A percentile compares a stretch with the other conserved stretches of the same genome.
Evolutionary conservation across 345 rosid genomes (phyloP).

Genomic region (Cardiospermum halicacabum): DNA sequence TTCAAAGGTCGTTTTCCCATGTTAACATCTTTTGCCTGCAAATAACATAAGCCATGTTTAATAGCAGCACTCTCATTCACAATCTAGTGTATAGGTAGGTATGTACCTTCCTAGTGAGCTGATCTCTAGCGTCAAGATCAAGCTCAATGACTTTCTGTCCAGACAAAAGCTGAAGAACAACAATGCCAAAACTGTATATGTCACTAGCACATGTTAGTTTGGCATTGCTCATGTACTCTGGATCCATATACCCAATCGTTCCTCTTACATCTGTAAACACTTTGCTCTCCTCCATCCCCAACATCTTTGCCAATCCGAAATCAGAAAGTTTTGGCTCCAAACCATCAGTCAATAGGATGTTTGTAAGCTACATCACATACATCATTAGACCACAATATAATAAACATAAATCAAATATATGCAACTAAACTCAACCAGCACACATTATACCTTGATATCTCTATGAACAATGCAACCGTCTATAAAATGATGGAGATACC

Average conservation of each 20-base stretch:
- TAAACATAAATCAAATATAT: too few relatives aligned
- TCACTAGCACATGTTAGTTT: conserved; percentile 64
- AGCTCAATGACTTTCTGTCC: conserved; percentile 60
- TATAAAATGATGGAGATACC: conserved; percentile 49
- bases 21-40: conserved; percentile 49
- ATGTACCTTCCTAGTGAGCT: conserved; percentile 57
- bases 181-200: conserved; percentile 65
- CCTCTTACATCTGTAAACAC: conserved; percentile 76
- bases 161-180: conserved; percentile 53
- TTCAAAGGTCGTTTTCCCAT: conserved; percentile 34
- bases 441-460: conserved; percentile 73
- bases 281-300: conserved; percentile 70
- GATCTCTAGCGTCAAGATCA: conserved; percentile 59
- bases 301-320: conserved; percentile 62
- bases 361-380: conserved; percentile 46
- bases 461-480: conserved; percentile 74
- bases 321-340: conserved; percentile 60
- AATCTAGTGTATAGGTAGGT: too few relatives aligned
- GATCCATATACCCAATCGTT: conserved; percentile 73
- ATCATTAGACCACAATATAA: not conserved
- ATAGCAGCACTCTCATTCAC: too few relatives aligned
- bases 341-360: conserved; percentile 57
- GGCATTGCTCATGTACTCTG: conserved; percentile 67
- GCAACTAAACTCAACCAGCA: too few relatives aligned
- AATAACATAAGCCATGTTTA: too few relatives aligned